Evolutionary conservation across 148 eudicot species (phyloP).

Genomic region (Amaranthus hypochondriacus): DNA sequence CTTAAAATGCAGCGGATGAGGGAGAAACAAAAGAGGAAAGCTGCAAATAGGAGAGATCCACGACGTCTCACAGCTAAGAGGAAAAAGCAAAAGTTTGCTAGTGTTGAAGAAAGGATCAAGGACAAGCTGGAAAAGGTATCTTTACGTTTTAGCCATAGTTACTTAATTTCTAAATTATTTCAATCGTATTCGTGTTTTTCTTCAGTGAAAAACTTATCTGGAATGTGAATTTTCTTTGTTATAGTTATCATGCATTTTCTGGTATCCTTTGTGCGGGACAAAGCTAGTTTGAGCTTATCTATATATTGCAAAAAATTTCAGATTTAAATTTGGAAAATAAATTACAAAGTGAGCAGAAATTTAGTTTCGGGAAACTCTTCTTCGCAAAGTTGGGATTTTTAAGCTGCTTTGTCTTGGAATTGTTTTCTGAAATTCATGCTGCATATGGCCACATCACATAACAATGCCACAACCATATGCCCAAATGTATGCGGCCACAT

Average conservation of each 20-base stretch:
- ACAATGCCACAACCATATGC: too few species aligned
- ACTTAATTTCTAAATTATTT: neutral
- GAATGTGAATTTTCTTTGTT: neutral
- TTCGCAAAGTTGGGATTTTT: neutral
- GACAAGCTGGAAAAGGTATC: conserved; percentile 72
- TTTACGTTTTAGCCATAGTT: neutral
- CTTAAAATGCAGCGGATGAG: conserved; percentile 64
- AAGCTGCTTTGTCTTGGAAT: neutral
- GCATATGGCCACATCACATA: neutral
- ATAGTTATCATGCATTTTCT: neutral
- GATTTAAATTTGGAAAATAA: too few species aligned
- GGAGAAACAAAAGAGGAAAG: conserved; percentile 69
- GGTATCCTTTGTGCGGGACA: neutral
- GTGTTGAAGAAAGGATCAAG: conserved; percentile 67
- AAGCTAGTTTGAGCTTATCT: neutral
- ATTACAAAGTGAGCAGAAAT: neutral
- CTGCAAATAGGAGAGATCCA: conserved; percentile 79
- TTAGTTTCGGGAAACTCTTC: too few species aligned
- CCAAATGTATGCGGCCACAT: neutral
- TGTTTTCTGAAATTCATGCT: neutral
- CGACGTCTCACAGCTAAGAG: conserved; percentile 59
- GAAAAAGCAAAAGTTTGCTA: conserved; percentile 63
- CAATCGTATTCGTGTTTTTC: neutral
- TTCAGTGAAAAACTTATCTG: neutral
- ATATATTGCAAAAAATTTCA: too few species aligned